Conservation (phyloP, 805 yeast genomes). For the Martiniozyma abietophila region DNA sequence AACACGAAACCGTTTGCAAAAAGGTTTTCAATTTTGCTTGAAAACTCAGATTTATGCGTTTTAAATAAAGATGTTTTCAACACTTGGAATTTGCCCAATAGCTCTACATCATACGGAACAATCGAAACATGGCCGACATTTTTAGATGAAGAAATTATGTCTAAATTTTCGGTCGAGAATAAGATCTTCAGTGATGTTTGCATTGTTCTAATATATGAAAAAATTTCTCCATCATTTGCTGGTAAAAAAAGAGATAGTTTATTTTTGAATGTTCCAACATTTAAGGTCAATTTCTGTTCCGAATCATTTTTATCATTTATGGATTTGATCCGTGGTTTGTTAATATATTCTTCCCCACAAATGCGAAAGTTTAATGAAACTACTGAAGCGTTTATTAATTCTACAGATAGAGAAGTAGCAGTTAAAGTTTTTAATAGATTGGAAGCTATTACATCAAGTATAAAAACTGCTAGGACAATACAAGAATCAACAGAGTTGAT, state of each 20-base stretch:
- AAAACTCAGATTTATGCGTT: conserved; percentile 65
- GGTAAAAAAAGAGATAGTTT: conserved; percentile 33
- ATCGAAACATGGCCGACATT: conserved; percentile 78
- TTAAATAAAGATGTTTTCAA: conserved; percentile 40
- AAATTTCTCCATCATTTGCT: conserved; percentile 34
- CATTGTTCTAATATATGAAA: conserved; percentile 50
- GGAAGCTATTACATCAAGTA: conserved; percentile 5
- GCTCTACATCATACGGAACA: conserved; percentile 47
- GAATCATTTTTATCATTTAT: conserved; percentile 61
- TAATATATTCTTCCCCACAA: conserved; percentile 60
- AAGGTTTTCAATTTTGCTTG: conserved; percentile 59
- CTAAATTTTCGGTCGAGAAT: conserved; percentile 24
- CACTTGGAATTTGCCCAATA: conserved; percentile 9
- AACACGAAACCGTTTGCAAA: conserved; percentile 39
- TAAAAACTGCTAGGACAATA: conserved; percentile 9
- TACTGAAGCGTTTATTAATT: conserved; percentile 56
- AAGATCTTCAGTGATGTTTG: conserved; percentile 59
- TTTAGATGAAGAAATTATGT: conserved; percentile 51
- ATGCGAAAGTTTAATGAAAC: conserved; percentile 46
- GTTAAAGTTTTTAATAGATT: conserved; percentile 15
- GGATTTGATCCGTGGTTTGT: conserved; percentile 49
- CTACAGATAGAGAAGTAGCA: conserved; percentile 61
- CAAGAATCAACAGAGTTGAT: conserved; percentile 31
- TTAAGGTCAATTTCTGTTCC: conserved; percentile 62
- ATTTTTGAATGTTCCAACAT: conserved; percentile 58